Conservation (phyloP, 2,329 filamentous ascomycete genomes). For the Cytospora paraplurivora region DNA sequence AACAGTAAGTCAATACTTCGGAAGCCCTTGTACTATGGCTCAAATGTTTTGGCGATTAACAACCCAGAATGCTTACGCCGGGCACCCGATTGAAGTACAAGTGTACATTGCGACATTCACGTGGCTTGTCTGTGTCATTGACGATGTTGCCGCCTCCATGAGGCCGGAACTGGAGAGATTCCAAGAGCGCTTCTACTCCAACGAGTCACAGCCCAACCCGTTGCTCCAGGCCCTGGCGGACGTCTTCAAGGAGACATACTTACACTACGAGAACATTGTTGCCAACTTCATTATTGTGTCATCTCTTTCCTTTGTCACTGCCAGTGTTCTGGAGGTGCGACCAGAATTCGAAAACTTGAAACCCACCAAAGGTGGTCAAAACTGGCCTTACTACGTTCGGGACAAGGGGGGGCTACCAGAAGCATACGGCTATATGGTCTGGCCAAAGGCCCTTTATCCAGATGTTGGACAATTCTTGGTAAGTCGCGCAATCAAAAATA, state of each 20-base stretch:
- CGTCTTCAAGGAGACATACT: not conserved
- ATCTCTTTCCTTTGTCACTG: not conserved
- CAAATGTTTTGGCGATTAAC: not conserved
- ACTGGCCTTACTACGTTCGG: not conserved
- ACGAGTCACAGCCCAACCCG: not conserved
- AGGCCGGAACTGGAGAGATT: not conserved
- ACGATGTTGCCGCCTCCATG: not conserved
- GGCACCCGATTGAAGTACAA: not conserved
- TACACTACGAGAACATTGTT: constrained; percentile 2
- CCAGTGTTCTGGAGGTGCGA: constrained; percentile 1
- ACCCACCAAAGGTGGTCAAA: not conserved
- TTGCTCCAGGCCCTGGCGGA: not conserved
- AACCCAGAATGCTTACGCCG: not conserved
- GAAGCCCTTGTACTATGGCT: not conserved
- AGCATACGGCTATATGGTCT: not conserved
- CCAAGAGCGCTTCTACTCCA: not conserved
- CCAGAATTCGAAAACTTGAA: not conserved
- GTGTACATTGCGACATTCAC: not conserved
- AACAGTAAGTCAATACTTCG: not conserved
- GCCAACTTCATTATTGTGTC: constrained; percentile 1
- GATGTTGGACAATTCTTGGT: not conserved
- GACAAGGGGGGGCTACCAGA: not conserved
- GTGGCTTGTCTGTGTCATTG: not conserved
- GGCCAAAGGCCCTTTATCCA: not conserved
- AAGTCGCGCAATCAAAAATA: not conserved